These are phyloP conservation scores for Syncephalastrum monosporum DNA, from an alignment of 371 early-diverging fungal genomes.

Conservation along the genomic window DNA sequence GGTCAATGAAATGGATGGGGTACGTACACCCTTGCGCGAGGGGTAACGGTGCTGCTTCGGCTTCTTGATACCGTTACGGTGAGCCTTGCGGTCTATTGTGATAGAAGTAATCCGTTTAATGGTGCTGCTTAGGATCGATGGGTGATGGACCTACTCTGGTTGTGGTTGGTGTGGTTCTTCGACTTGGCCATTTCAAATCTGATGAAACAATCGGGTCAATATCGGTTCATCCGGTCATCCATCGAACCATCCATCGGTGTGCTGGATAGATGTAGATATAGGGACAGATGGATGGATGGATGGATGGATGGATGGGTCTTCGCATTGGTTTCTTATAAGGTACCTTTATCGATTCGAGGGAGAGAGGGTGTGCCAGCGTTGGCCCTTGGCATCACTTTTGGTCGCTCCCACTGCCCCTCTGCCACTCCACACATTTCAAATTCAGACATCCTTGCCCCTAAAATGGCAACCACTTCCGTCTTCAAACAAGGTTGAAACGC, in stretches of 20 bases:
- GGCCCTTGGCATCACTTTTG: too few species aligned
- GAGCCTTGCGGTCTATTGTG: constrained; percentile 89
- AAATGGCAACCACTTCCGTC: too few species aligned
- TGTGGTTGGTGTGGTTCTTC: constrained; percentile 99
- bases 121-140: background rate
- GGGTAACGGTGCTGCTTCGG: constrained; percentile 83
- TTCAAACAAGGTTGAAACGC: too few species aligned
- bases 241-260: constrained; percentile 11
- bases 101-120: constrained; percentile 4
- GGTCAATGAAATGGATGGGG: background rate
- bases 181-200: constrained; percentile 84
- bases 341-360: too few species aligned
- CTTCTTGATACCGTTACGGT: constrained; percentile 98
- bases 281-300: too few species aligned
- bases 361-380: too few species aligned
- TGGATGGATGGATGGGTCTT: too few species aligned
- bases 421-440: too few species aligned
- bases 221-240: constrained; percentile 11
- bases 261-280: background rate
- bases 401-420: too few species aligned
- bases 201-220: background rate
- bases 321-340: too few species aligned
- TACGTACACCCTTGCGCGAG: constrained; percentile 89
- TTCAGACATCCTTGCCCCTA: too few species aligned
- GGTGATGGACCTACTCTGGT: constrained; percentile 56